These are phyloP conservation scores for Cokeromyces recurvatus DNA, from an alignment of 371 early-diverging fungal species.

Conservation along the genomic window DNA sequence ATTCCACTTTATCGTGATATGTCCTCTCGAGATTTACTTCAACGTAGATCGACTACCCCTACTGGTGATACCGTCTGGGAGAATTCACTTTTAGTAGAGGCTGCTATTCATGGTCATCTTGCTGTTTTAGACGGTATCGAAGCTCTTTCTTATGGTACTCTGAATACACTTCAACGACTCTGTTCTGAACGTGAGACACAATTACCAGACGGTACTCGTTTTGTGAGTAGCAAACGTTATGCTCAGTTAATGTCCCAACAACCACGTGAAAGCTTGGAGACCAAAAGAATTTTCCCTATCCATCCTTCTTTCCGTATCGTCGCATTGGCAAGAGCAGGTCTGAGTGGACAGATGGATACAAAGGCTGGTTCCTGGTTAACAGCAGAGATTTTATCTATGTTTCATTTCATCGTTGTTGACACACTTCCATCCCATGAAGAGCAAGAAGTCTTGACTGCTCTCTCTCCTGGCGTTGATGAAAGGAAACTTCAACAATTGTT, in stretches of 20 bases:
- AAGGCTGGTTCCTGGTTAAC: slow-evolving; percentile 66
- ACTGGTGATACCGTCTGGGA: slow-evolving; percentile 77
- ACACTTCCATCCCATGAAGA: slow-evolving; percentile 64
- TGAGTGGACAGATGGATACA: slow-evolving; percentile 37
- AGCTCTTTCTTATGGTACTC: slow-evolving; percentile 65
- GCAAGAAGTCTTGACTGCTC: slow-evolving; percentile 48
- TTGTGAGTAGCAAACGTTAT: slow-evolving; percentile 57
- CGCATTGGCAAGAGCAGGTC: slow-evolving; percentile 62
- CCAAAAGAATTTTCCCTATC: slow-evolving; percentile 52
- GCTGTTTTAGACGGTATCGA: slow-evolving; percentile 79
- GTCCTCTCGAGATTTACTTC: slow-evolving; percentile 83
- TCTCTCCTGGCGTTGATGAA: slow-evolving; percentile 64
- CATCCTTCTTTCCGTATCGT: slow-evolving; percentile 79
- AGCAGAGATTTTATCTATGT: slow-evolving; percentile 70
- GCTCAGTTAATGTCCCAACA: slow-evolving; percentile 47
- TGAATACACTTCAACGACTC: slow-evolving; percentile 67
- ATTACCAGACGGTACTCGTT: slow-evolving; percentile 69
- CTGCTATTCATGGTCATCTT: slow-evolving; percentile 68
- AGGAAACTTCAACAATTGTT: slow-evolving; percentile 52
- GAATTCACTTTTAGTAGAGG: slow-evolving; percentile 69
- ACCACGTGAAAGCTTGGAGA: slow-evolving; percentile 44
- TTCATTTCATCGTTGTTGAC: slow-evolving; percentile 70
- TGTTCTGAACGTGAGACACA: slow-evolving; percentile 69
- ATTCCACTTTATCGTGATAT: slow-evolving; percentile 80
- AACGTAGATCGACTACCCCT: slow-evolving; percentile 68